Evolutionary conservation across 2,329 filamentous ascomycete species (phyloP).

Genomic region (Fusarium drepaniforme): DNA sequence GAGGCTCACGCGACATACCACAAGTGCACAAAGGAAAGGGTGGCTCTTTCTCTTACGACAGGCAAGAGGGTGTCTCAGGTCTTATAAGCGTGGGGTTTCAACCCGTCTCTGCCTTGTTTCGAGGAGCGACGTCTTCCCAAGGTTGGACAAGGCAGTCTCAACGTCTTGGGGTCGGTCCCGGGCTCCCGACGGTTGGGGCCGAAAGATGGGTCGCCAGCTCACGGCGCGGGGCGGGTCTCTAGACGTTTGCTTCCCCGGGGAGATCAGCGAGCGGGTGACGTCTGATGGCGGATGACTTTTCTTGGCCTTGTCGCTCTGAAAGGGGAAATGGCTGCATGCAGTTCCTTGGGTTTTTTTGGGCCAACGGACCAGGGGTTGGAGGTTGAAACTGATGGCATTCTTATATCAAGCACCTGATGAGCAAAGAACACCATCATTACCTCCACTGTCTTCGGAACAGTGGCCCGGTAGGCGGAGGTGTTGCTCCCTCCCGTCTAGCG

Average conservation of each 20-base stretch:
- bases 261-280: slow-evolving; percentile 23
- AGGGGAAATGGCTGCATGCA: background rate
- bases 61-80: background rate
- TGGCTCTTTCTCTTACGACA: background rate
- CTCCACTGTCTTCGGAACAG: background rate
- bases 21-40: slow-evolving; percentile 13
- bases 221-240: slow-evolving; percentile 19
- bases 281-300: slow-evolving; percentile 9
- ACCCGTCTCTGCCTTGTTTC: slow-evolving; percentile 17
- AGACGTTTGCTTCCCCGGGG: slow-evolving; percentile 24
- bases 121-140: slow-evolving; percentile 8
- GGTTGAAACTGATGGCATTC: background rate
- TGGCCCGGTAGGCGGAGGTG: slow-evolving; percentile 4
- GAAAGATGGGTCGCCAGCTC: slow-evolving; percentile 34
- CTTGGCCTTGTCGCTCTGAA: background rate
- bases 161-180: background rate
- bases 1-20: slow-evolving; percentile 35
- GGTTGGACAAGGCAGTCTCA: slow-evolving; percentile 13
- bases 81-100: slow-evolving; percentile 4
- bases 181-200: slow-evolving; percentile 26
- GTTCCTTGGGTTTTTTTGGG: background rate
- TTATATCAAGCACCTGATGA: slow-evolving; percentile 15
- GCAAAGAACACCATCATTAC: slow-evolving; percentile 29
- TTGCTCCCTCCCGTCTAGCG: slow-evolving; percentile 2
- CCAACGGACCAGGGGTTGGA: background rate